Conservation (phyloP, 768 basidiomycete genomes). For the Mycena rosella region DNA sequence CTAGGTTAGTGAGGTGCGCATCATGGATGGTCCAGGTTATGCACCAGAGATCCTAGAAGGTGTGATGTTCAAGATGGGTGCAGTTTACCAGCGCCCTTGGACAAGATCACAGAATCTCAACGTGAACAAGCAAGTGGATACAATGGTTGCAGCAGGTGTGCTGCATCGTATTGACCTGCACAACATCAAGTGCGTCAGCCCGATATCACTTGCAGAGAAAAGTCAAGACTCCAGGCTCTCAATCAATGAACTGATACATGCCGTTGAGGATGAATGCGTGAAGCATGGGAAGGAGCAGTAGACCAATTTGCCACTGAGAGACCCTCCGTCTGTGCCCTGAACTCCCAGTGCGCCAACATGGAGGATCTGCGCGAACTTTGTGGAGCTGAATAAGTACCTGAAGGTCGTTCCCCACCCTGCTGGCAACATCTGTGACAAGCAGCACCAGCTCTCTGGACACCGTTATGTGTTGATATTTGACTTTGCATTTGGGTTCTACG, state of each 20-base stretch:
- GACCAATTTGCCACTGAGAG: conserved; percentile 40
- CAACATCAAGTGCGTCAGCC: conserved; percentile 51
- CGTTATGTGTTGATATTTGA: conserved; percentile 51
- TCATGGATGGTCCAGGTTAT: conserved; percentile 48
- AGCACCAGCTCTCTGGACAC: conserved; percentile 51
- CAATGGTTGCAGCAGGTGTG: conserved; percentile 50
- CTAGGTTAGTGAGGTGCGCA: conserved; percentile 51
- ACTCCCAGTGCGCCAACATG: conserved; percentile 41
- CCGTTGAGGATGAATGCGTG: conserved; percentile 50
- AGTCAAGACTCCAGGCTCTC: conserved; percentile 45
- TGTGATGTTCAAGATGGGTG: conserved; percentile 45
- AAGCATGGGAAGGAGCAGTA: conserved; percentile 38
- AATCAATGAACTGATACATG: conserved; percentile 49
- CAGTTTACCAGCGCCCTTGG: conserved; percentile 45
- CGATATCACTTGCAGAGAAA: conserved; percentile 53
- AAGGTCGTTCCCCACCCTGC: conserved; percentile 48
- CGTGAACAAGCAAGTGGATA: conserved; percentile 45
- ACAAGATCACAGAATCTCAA: conserved; percentile 50
- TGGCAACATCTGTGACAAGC: conserved; percentile 55
- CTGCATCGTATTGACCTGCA: conserved; percentile 44
- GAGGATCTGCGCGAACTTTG: conserved; percentile 55
- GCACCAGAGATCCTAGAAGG: conserved; percentile 47
- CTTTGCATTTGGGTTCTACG: conserved; percentile 54
- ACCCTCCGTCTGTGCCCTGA: neutral
- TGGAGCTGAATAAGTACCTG: conserved; percentile 48